phyloP scores from a whole-genome alignment of 768 basidiomycete genomes.

The Suillus plorans region DNA sequence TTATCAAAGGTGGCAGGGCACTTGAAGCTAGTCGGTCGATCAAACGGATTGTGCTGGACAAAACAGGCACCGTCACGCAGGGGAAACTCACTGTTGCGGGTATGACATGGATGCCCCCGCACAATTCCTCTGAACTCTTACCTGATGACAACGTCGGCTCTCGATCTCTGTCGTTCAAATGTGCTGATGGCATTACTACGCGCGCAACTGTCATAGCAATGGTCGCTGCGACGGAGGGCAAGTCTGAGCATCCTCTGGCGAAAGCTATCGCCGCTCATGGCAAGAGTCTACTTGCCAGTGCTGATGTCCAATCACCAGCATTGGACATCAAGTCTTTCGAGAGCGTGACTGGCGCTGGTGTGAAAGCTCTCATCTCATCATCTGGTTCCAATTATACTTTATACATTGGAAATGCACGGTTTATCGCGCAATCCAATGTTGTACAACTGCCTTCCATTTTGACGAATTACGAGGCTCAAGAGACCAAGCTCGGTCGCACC shows the following conservation, averaged over 20 bases:
- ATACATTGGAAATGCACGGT: conserved; percentile 75
- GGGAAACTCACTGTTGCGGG: conserved; percentile 87
- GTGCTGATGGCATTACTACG: conserved; percentile 62
- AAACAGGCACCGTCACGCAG: conserved; percentile 95
- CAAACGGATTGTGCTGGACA: conserved; percentile 85
- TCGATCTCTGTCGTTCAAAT: conserved; percentile 26
- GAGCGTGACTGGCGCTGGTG: conserved; percentile 86
- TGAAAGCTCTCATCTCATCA: conserved; percentile 65
- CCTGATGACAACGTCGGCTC: conserved; percentile 13
- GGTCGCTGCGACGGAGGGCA: conserved; percentile 83
- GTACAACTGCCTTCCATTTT: conserved; percentile 60
- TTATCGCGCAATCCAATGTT: conserved; percentile 56
- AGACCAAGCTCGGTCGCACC: conserved; percentile 74
- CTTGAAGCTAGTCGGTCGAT: conserved; percentile 87
- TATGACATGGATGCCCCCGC: conserved; percentile 67
- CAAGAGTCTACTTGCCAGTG: conserved; percentile 53
- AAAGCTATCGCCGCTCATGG: conserved; percentile 88
- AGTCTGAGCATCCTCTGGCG: conserved; percentile 95
- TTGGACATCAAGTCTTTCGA: conserved; percentile 74
- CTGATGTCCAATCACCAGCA: conserved; percentile 42
- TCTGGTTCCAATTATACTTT: conserved; percentile 54
- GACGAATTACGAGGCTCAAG: conserved; percentile 62
- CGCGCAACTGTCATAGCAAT: conserved; percentile 70
- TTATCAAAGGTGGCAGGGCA: conserved; percentile 96
- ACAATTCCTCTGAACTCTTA: conserved; percentile 26